Evolutionary conservation across 2,329 filamentous ascomycete species (phyloP), one percentile per base, ranked within the genome.

Genomic region (Stemphylium lycopersici): DNA sequence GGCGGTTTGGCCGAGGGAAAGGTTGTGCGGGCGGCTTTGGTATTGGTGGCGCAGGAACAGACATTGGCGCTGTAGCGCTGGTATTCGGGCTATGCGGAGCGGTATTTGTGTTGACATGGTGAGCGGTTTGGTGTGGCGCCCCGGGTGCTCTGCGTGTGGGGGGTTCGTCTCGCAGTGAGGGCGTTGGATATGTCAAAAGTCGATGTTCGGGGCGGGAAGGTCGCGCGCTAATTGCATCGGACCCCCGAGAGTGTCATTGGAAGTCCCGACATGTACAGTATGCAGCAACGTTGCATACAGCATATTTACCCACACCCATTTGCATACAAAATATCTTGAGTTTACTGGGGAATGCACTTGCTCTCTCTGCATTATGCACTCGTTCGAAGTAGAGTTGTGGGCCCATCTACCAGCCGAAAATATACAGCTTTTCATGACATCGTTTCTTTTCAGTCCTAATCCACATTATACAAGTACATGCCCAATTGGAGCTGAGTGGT

Each of bases 61-160:
- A 39, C 68, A 72, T 66, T 70, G 69, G 37, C 61, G 68, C 34
- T 63, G 61, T 15, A 71, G 53, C 18, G 56, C 58, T 13, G 58
- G 54, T 55, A 58, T 63, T 52, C 64, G 66, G 22, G 58, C 45
- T 48, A 61, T 61, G 33, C 67, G 62, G 22, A 66, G 52, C 2
- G 68, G 68, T 26, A 68, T 44, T 29, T 66, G 65, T 48, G 63
- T 64, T 24, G 54, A 57, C 49, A 54, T 57, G 18, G 26, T 34
- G 45, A 29, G 54, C 8, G 16, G 44, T 15, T 40, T 43, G 26
- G 36, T 48, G 36, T 46, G 48, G 45, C 43, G 22, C 42, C 42
- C 48, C 37, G 41, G 32, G 37, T 36, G 43, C 32, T 29, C 44
- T 56, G 52, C 36, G 36, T 41, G 52, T 24, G 32, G 42, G 32